Evolutionary conservation across 2,329 filamentous ascomycete species (phyloP), one percentile per base, ranked within the genome.

Genomic region (Sarocladium brachiariae): DNA sequence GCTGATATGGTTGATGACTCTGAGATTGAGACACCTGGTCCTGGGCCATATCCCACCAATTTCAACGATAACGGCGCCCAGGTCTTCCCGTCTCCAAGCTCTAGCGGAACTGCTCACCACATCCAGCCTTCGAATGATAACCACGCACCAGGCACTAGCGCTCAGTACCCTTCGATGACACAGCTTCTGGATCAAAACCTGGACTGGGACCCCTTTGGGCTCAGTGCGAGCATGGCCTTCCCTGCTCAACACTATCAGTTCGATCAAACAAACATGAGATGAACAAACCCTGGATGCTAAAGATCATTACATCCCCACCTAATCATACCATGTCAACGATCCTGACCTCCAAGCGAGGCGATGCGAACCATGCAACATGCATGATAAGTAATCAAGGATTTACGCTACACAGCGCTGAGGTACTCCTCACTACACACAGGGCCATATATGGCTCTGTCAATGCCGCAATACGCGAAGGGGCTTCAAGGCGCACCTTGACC

Each of bases 171-270:
- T 5, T 78, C 77, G 18, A 81, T 82, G 78, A 78, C 77, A 3
- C 76, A 81, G 60, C 65, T 82, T 7, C 65, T 82, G 37, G 91
- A 96, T 61, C 87, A 90, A 16, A 88, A 90, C 70, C 74, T 95
- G 46, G 91, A 96, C 64, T 89, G 90, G 67, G 91, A 96, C 67
- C 92, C 92, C 1, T 97, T 96, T 61, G 91, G 91, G 11, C 75
- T 96, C 49, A 92, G 87, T 53, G 91, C 91, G 31, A 95, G 89
- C 70, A 96, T 96, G 92, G 88, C 92, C 57, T 96, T 96, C 61
- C 90, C 90, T 10, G 87, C 86, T 2, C 86, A 88, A 51, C 85
- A 86, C 46, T 93, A 91, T 67, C 81, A 83, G 49, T 89, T 89
- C 63, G 81, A 85, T 55, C 80, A 79, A 47, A 73, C 76, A 63